Evolutionary conservation across 2,329 filamentous ascomycete species (phyloP).

Genomic region (Cordyceps cicadae): DNA sequence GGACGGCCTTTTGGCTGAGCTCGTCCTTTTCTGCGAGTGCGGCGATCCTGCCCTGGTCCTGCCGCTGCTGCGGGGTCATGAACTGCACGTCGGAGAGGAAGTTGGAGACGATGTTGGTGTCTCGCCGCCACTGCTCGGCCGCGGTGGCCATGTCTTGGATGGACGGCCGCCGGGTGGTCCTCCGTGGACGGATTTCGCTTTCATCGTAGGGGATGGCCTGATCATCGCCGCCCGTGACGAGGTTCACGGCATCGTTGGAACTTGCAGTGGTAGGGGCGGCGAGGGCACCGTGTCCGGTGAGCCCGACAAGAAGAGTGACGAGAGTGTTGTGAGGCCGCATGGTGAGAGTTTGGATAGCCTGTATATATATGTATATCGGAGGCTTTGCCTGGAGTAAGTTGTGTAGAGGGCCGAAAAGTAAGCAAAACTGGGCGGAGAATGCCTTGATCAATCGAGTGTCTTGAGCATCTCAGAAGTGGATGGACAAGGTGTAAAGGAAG

Average conservation of each 20-base stretch:
- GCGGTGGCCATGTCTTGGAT: neutral
- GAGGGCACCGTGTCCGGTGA: neutral
- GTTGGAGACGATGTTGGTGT: constrained; percentile 13
- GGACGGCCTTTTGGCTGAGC: constrained; percentile 14
- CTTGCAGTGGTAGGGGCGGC: neutral
- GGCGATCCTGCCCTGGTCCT: constrained; percentile 1
- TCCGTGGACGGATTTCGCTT: no score
- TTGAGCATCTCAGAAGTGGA: neutral
- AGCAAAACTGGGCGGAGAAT: neutral
- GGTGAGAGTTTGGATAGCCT: neutral
- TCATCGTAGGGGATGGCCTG: neutral
- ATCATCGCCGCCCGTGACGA: neutral
- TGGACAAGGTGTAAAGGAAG: neutral
- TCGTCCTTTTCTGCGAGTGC: constrained; percentile 14
- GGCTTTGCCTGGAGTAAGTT: neutral
- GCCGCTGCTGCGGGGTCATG: constrained; percentile 6
- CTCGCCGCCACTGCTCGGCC: constrained; percentile 8
- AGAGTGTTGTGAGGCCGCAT: neutral
- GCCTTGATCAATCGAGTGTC: neutral
- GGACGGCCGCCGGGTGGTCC: neutral
- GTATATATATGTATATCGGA: neutral
- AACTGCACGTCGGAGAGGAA: constrained; percentile 14
- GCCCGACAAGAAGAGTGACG: neutral
- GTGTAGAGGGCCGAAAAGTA: neutral
- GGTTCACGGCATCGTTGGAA: neutral